Conservation (phyloP, 345 rosid genomes). For the Bretschneidera sinensis region DNA sequence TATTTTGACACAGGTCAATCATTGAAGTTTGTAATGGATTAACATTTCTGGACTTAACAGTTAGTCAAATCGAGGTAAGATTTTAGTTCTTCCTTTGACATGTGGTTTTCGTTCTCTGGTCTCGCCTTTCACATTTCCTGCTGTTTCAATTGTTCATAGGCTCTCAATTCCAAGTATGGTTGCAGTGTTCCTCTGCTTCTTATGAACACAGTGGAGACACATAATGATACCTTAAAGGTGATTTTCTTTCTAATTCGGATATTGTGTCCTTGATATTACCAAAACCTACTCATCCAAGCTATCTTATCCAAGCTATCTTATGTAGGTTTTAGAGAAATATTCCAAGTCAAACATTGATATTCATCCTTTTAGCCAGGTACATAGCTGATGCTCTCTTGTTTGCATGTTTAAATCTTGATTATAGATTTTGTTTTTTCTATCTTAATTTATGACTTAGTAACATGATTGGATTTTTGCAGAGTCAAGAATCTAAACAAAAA, state of each 20-base stretch:
- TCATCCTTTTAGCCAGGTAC: slow-evolving; percentile 38
- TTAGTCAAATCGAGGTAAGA: slow-evolving; percentile 49
- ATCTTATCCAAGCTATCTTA: slow-evolving; percentile 17
- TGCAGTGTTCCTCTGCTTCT: slow-evolving; percentile 47
- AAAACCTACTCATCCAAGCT: slow-evolving; percentile 1
- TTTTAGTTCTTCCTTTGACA: background rate
- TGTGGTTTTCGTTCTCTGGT: background rate
- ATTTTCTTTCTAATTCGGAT: slow-evolving; percentile 13
- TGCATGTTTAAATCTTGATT: background rate
- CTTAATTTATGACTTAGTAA: slow-evolving; percentile 5
- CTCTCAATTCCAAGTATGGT: slow-evolving; percentile 46
- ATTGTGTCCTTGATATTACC: slow-evolving; percentile 7
- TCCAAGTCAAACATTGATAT: slow-evolving; percentile 34
- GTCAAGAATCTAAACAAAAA: slow-evolving; percentile 14
- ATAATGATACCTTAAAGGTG: slow-evolving; percentile 39
- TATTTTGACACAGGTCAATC: slow-evolving; percentile 29
- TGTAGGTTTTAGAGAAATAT: slow-evolving; percentile 47
- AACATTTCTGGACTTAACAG: slow-evolving; percentile 38
- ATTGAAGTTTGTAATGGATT: slow-evolving; percentile 41
- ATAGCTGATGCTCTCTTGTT: slow-evolving; percentile 4
- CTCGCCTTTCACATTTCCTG: slow-evolving; percentile 3
- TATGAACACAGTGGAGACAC: slow-evolving; percentile 31
- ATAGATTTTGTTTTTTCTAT: background rate
- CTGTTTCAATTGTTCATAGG: slow-evolving; percentile 27
- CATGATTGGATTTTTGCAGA: slow-evolving; percentile 17